These are phyloP conservation scores for Brassica cretica DNA, from an alignment of 345 rosid species.

Conservation along the genomic window DNA sequence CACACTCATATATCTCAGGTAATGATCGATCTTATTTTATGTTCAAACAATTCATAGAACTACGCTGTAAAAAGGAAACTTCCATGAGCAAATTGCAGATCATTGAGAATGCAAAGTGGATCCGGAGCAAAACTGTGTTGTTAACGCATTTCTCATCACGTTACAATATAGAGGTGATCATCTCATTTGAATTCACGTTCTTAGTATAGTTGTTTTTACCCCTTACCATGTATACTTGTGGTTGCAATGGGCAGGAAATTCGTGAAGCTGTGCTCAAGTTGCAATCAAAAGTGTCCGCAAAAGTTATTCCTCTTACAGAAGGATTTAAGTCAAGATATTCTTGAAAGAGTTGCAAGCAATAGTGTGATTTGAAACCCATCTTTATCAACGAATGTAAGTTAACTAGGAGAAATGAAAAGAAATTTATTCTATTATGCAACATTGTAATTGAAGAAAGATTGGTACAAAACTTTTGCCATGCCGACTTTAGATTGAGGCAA, in stretches of 20 bases:
- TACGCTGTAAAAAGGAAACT: background rate
- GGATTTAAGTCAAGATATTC: constrained; percentile 81
- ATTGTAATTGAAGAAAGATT: background rate
- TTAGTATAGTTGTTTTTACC: background rate
- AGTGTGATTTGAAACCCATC: constrained; percentile 9
- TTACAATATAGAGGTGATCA: constrained; percentile 72
- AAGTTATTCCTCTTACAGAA: constrained; percentile 86
- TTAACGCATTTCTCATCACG: constrained; percentile 94
- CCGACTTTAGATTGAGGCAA: constrained; percentile 44
- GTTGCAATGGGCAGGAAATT: constrained; percentile 63
- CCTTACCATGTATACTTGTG: background rate
- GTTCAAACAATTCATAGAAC: background rate
- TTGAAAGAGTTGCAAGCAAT: constrained; percentile 19
- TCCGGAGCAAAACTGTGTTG: constrained; percentile 69
- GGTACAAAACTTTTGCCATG: constrained; percentile 13
- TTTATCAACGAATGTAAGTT: constrained; percentile 18
- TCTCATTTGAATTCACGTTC: constrained; percentile 14
- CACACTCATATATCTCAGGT: constrained; percentile 91
- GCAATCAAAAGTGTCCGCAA: constrained; percentile 79
- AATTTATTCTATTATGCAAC: background rate
- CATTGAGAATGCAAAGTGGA: constrained; percentile 84
- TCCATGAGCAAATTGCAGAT: constrained; percentile 52
- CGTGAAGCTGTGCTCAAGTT: constrained; percentile 67
- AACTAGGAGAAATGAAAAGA: background rate
- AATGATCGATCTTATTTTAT: constrained; percentile 23